Conservation (phyloP, 768 basidiomycete genomes). For the Leucocoprinus sp. region DNA sequence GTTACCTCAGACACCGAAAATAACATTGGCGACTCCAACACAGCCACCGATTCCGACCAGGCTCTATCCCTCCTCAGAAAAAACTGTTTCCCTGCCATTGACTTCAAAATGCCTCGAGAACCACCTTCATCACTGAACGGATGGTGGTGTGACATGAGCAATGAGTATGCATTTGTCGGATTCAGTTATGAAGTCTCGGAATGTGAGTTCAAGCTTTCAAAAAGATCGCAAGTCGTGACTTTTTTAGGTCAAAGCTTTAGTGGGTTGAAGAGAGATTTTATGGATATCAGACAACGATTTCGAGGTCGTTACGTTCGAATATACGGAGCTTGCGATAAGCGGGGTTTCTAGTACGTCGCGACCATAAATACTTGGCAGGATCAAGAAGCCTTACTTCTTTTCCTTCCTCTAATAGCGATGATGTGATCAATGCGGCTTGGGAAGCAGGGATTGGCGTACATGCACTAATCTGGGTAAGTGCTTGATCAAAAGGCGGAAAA, state of each 20-base stretch:
- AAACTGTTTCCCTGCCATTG: conserved; percentile 31
- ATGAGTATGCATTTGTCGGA: conserved; percentile 70
- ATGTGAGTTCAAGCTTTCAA: no score
- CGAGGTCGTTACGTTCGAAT: conserved; percentile 60
- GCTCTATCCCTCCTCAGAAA: not conserved
- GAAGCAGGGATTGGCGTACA: conserved; percentile 62
- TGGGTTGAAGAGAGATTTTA: conserved; percentile 48
- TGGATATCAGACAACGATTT: conserved; percentile 50
- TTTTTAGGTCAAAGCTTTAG: conserved; percentile 56
- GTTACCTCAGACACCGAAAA: not conserved
- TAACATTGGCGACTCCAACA: no score
- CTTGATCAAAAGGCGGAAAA: not conserved
- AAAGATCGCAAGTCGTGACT: no score
- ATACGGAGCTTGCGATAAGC: conserved; percentile 39
- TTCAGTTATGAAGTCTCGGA: conserved; percentile 69
- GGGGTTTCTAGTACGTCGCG: conserved; percentile 36
- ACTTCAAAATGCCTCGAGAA: conserved; percentile 46
- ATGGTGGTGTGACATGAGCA: conserved; percentile 59
- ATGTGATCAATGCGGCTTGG: conserved; percentile 65
- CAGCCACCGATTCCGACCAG: not conserved
- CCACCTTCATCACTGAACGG: conserved; percentile 35
- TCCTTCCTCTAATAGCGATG: conserved; percentile 31
- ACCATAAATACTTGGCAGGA: not conserved
- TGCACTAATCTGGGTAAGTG: conserved; percentile 61
- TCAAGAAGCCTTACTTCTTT: not conserved